A percentile compares a stretch with the other conserved stretches of the same genome.
Evolutionary conservation across 2,329 filamentous ascomycete species (phyloP).

Genomic region (Penicillium fuscoglaucum): DNA sequence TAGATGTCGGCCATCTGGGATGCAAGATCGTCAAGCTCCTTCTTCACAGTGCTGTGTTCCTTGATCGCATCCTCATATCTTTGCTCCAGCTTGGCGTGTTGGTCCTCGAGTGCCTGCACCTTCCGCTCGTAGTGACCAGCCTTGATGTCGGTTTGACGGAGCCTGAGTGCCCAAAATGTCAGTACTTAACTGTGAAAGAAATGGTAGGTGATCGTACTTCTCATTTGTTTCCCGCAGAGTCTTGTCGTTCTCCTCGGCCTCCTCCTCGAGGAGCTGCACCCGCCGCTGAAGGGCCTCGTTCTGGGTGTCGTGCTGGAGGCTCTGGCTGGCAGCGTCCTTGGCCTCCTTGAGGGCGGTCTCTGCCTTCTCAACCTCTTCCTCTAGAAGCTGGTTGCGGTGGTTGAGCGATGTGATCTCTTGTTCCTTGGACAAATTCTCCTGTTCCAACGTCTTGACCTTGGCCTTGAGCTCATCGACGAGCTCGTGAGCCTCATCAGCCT

Average conservation of each 20-base stretch:
- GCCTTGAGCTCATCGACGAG: slow-evolving; percentile 84
- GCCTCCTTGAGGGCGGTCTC: slow-evolving; percentile 79
- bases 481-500: slow-evolving; percentile 80
- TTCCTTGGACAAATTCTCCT: slow-evolving; percentile 94
- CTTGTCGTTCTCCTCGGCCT: slow-evolving; percentile 95
- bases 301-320: slow-evolving; percentile 78
- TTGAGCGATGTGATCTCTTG: slow-evolving; percentile 95
- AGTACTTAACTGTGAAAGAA: slow-evolving; percentile 9
- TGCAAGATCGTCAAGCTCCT: slow-evolving; percentile 89
- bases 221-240: slow-evolving; percentile 96
- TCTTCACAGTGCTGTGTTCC: slow-evolving; percentile 80
- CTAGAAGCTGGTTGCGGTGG: slow-evolving; percentile 92
- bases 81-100: slow-evolving; percentile 90
- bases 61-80: slow-evolving; percentile 98
- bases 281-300: slow-evolving; percentile 90
- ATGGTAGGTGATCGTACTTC: slow-evolving; percentile 67
- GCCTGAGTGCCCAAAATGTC: slow-evolving; percentile 56
- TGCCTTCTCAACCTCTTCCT: slow-evolving; percentile 88
- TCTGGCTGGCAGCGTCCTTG: slow-evolving; percentile 83
- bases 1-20: slow-evolving; percentile 91
- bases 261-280: slow-evolving; percentile 94
- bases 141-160: slow-evolving; percentile 98
- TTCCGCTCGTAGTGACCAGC: slow-evolving; percentile 99
- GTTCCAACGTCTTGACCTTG: slow-evolving; percentile 87
- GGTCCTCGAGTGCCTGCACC: slow-evolving; percentile 90